Percentiles rank a stretch among this genome's conserved stretches.
Conservation (phyloP, 2,329 filamentous ascomycete genomes). For the Penicillium sp. region DNA sequence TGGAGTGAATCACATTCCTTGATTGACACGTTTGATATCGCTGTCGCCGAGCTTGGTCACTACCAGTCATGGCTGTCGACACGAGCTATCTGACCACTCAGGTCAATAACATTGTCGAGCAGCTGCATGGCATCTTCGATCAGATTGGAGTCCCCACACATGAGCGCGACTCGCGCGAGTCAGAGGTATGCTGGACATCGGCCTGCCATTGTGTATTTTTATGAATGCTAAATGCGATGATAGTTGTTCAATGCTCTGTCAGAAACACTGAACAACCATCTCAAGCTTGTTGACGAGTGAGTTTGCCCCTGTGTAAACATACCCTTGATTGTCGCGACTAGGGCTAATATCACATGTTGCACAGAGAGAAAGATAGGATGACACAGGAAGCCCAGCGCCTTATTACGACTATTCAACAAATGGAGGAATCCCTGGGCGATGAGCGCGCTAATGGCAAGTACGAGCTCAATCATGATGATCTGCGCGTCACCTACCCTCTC, state of each 20-base stretch:
- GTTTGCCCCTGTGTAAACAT: conserved; percentile 32
- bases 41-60: conserved; percentile 16
- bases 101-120: conserved; percentile 90
- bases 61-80: conserved; percentile 68
- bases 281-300: conserved; percentile 76
- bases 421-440: conserved; percentile 89
- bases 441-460: conserved; percentile 68
- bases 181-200: conserved; percentile 70
- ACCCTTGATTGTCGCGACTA: conserved; percentile 17
- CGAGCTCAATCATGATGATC: conserved; percentile 67
- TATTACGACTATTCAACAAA: conserved; percentile 85
- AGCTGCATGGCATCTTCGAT: conserved; percentile 93
- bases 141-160: conserved; percentile 95
- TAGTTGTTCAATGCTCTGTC: conserved; percentile 92
- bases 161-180: conserved; percentile 87
- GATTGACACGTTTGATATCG: conserved; percentile 15
- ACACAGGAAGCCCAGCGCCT: conserved; percentile 87
- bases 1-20: conserved; percentile 26
- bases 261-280: conserved; percentile 87
- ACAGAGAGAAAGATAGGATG: conserved; percentile 83
- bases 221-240: conserved; percentile 30
- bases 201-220: background rate
- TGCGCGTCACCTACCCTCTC: conserved; percentile 83
- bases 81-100: conserved; percentile 92
- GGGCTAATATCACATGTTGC: conserved; percentile 12